phyloP scores from a whole-genome alignment of 768 basidiomycete species.

The Kwoniella sp. region DNA sequence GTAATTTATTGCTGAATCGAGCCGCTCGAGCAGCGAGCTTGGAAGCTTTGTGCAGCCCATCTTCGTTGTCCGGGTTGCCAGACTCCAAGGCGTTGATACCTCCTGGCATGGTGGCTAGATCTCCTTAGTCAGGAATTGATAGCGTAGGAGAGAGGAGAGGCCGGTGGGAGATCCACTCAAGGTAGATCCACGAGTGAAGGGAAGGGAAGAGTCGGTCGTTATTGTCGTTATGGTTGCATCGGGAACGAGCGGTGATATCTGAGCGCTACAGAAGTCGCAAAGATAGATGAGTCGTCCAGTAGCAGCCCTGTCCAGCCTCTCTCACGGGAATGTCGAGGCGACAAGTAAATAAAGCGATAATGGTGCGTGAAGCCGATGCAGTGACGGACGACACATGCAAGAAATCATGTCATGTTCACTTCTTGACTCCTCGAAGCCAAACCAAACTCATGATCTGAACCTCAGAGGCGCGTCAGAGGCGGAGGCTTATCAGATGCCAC shows the following conservation, averaged over 20 bases:
- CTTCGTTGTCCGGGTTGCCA: conserved; percentile 40
- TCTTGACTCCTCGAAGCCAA: background rate
- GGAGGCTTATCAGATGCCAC: background rate
- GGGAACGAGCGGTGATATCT: conserved; percentile 9
- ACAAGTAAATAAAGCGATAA: no score
- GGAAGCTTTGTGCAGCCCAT: conserved; percentile 33
- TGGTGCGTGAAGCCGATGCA: no score
- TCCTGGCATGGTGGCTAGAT: conserved; percentile 18
- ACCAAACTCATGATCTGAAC: background rate
- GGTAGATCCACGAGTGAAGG: background rate
- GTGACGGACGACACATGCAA: no score
- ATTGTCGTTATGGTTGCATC: background rate
- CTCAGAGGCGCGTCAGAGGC: background rate
- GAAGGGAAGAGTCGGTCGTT: background rate
- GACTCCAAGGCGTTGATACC: conserved; percentile 29
- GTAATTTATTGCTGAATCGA: conserved; percentile 59
- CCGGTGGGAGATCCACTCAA: background rate
- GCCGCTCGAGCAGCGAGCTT: conserved; percentile 46
- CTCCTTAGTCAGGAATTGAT: background rate
- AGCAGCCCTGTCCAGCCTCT: no score
- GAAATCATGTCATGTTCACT: no score
- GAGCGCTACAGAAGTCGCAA: no score
- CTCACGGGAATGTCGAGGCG: no score
- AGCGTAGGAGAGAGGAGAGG: background rate
- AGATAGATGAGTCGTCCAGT: no score